Evolutionary conservation across 2,329 filamentous ascomycete species (phyloP), one percentile per base, ranked within the genome.

Genomic region (Ramularia endophylla): DNA sequence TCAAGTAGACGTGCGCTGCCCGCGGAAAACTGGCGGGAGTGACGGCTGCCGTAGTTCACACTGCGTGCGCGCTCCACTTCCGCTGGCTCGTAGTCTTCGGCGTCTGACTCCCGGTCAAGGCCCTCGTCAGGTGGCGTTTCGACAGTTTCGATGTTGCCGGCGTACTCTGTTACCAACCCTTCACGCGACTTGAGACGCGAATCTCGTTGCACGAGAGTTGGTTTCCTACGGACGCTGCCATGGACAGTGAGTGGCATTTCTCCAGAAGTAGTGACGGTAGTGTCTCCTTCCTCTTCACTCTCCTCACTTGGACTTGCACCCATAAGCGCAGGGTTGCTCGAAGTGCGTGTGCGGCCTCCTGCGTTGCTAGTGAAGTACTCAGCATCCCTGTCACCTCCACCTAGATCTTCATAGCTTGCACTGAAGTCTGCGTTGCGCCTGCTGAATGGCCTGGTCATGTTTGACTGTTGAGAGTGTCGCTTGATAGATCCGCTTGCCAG

Each of bases 1-100:
- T 88, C 80, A 36, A 92, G 67, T 38, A 90, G 65, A 63, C 79
- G 84, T 8, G 85, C 85, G 57, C 83, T 89, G 36, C 85, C 85
- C 32, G 84, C 83, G 56, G 84, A 89, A 56, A 88, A 80, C 49
- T 83, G 83, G 40, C 82, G 75, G 15, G 71, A 77, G 53, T 89
- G 84, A 8, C 74, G 71, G 29, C 40, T 44, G 22, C 77, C 77
- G 36, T 84, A 70, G 46, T 83, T 78, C 43, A 90, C 70, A 62
- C 83, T 90, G 38, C 73, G 81, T 19, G 87, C 85, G 52, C 83
- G 79, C 53, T 80, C 50, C 9, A 39, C 36, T 3, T 48, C 44
- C 8, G 55, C 51, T 27, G 49, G 47, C 51, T 51, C 63, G 53
- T 31, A 48, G 48, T n/a, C 63, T 53, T 27, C 55, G 58, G 12